phyloP scores from a whole-genome alignment of 2,329 filamentous ascomycete genomes.

The Myriosclerotinia curreyana region DNA sequence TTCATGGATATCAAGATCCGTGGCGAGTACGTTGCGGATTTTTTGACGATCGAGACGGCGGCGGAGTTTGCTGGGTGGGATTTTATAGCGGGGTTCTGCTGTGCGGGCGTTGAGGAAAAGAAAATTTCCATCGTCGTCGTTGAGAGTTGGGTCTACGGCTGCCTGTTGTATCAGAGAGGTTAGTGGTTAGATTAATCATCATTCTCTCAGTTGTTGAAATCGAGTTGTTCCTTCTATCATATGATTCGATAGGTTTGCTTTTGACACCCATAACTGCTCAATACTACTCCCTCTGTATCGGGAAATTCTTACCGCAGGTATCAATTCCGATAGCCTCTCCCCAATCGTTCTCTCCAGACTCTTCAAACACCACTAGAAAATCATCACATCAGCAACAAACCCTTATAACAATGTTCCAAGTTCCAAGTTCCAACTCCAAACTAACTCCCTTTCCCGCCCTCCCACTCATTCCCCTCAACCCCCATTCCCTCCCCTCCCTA shows the following conservation, averaged over 20 bases:
- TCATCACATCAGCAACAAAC: background rate
- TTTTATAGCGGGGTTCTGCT: constrained; percentile 42
- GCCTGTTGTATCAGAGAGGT: background rate
- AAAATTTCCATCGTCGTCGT: constrained; percentile 43
- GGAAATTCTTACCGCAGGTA: constrained; percentile 27
- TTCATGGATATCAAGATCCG: constrained; percentile 44
- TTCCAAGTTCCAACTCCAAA: background rate
- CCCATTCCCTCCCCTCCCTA: too few species aligned
- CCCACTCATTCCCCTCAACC: too few species aligned
- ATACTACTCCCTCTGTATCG: background rate
- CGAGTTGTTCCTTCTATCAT: too few species aligned
- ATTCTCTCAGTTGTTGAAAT: background rate
- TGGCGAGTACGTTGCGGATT: constrained; percentile 24
- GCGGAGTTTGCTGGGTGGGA: constrained; percentile 42
- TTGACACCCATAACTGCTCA: background rate
- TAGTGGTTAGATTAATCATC: background rate
- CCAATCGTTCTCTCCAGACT: constrained; percentile 35
- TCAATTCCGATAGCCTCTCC: constrained; percentile 24
- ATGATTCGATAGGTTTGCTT: background rate
- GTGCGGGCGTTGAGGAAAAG: constrained; percentile 45
- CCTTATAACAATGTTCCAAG: background rate
- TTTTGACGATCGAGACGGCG: constrained; percentile 41
- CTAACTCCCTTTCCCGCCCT: background rate
- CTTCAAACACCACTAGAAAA: constrained; percentile 48
- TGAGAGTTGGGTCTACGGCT: constrained; percentile 38